Evolutionary conservation across 208 protist genomes (phyloP).

Genomic region (Leishmania aethiopica): DNA sequence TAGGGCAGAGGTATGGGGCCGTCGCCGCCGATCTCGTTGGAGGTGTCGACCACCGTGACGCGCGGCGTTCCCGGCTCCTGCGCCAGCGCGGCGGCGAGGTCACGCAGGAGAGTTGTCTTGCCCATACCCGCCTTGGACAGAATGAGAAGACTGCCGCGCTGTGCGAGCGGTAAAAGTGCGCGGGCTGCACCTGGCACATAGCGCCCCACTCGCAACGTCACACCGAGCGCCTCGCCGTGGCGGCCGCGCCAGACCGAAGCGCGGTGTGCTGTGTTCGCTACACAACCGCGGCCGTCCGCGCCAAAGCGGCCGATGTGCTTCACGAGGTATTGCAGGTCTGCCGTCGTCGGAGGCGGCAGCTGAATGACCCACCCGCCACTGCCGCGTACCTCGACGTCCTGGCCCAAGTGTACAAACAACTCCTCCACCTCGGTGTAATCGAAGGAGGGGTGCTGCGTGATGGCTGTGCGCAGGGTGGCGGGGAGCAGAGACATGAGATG

Average conservation of each 20-base stretch:
- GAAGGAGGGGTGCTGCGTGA: conserved; percentile 53
- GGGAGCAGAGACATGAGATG: conserved; percentile 70
- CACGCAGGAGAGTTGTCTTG: conserved; percentile 94
- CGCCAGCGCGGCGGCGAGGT: conserved; percentile 78
- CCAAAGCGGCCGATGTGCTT: conserved; percentile 67
- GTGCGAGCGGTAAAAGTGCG: conserved; percentile 59
- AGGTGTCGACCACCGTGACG: conserved; percentile 94
- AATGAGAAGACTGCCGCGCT: conserved; percentile 83
- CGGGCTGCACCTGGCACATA: conserved; percentile 70
- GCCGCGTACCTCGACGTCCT: conserved; percentile 79
- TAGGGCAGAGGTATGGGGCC: conserved; percentile 83
- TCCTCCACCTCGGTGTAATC: conserved; percentile 61
- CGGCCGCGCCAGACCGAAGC: conserved; percentile 80
- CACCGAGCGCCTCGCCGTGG: conserved; percentile 70
- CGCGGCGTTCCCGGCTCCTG: conserved; percentile 48
- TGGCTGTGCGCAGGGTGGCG: conserved; percentile 41
- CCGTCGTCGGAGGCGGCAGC: conserved; percentile 52
- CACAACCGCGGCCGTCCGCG: conserved; percentile 75
- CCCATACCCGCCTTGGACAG: conserved; percentile 91
- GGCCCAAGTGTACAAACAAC: conserved; percentile 76
- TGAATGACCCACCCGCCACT: conserved; percentile 48
- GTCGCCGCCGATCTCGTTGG: conserved; percentile 95
- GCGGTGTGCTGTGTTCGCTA: conserved; percentile 72
- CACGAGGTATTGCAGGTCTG: conserved; percentile 58
- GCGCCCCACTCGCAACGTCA: conserved; percentile 88